phyloP scores from a whole-genome alignment of 1,284 basidiomycete species.

The Cryptococcus wingfieldii region DNA sequence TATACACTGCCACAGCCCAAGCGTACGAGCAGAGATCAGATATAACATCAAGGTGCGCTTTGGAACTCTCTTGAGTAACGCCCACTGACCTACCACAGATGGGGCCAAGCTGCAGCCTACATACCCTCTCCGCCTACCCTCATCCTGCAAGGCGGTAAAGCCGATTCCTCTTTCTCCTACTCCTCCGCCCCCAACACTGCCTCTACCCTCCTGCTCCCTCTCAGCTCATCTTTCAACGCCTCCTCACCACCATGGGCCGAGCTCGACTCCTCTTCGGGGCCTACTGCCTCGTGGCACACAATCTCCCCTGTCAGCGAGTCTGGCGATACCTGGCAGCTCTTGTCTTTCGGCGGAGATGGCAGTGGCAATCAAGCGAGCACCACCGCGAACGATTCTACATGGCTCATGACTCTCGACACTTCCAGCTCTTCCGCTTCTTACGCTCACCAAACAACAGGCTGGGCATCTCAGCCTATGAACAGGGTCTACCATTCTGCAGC shows the following conservation, averaged over 20 bases:
- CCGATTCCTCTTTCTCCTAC: slow-evolving; percentile 68
- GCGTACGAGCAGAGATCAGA: background rate
- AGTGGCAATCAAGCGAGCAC: slow-evolving; percentile 58
- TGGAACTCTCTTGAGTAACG: background rate
- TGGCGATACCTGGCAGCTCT: slow-evolving; percentile 39
- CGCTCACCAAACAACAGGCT: slow-evolving; percentile 53
- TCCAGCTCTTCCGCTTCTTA: slow-evolving; percentile 7
- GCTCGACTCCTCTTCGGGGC: slow-evolving; percentile 55
- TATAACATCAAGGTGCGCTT: background rate
- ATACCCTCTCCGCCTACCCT: slow-evolving; percentile 57
- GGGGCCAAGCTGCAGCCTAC: slow-evolving; percentile 69
- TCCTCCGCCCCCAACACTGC: slow-evolving; percentile 65
- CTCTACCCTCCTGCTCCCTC: slow-evolving; percentile 65
- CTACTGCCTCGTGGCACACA: slow-evolving; percentile 72
- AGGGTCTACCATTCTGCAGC: slow-evolving; percentile 65
- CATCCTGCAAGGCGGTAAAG: slow-evolving; percentile 72
- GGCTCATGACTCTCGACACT: slow-evolving; percentile 50
- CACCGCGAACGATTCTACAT: slow-evolving; percentile 61
- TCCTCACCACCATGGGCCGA: slow-evolving; percentile 59
- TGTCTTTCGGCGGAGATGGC: slow-evolving; percentile 71
- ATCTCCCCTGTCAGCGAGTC: slow-evolving; percentile 59
- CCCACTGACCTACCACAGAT: slow-evolving; percentile 53
- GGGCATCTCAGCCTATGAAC: slow-evolving; percentile 65
- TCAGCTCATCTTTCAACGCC: slow-evolving; percentile 58
- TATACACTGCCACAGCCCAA: background rate